A percentile compares a stretch with the other conserved stretches of the same genome.
phyloP scores from a whole-genome alignment of 768 basidiomycete species.

The Leccinum barrowsii region DNA sequence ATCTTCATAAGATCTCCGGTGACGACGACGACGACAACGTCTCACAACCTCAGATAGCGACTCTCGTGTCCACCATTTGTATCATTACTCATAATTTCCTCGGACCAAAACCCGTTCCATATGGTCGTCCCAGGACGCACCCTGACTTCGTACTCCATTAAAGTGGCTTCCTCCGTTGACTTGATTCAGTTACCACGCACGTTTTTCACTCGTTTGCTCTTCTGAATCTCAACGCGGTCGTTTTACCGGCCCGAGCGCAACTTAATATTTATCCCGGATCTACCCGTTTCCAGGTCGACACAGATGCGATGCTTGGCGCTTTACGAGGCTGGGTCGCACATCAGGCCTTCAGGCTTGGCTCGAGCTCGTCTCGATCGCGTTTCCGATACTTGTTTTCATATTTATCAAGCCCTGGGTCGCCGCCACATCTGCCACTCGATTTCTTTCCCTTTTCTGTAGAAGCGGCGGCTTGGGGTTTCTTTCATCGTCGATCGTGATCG shows the following conservation, averaged over 20 bases:
- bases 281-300: constrained; percentile 11
- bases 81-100: constrained; percentile 36
- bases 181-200: constrained; percentile 15
- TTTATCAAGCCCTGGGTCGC: constrained; percentile 15
- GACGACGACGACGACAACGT: constrained; percentile 8
- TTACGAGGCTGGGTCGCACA: constrained; percentile 2
- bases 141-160: constrained; percentile 20
- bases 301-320: constrained; percentile 1
- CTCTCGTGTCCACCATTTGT: constrained; percentile 14
- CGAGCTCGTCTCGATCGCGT: neutral
- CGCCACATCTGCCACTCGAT: constrained; percentile 2
- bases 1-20: constrained; percentile 25
- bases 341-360: neutral
- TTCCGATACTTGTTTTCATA: constrained; percentile 11
- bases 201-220: constrained; percentile 10
- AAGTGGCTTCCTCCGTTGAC: constrained; percentile 12
- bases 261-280: constrained; percentile 27
- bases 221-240: constrained; percentile 16
- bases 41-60: constrained; percentile 15
- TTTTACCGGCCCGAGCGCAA: constrained; percentile 11
- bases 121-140: constrained; percentile 22
- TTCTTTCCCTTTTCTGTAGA: neutral
- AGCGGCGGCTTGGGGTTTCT: neutral
- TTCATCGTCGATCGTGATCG: constrained; percentile 5
- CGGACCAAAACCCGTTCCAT: constrained; percentile 18